Evolutionary conservation across 2,329 filamentous ascomycete genomes (phyloP), one percentile per base, ranked within the genome.

Genomic region (Kalaharituber pfeilii): DNA sequence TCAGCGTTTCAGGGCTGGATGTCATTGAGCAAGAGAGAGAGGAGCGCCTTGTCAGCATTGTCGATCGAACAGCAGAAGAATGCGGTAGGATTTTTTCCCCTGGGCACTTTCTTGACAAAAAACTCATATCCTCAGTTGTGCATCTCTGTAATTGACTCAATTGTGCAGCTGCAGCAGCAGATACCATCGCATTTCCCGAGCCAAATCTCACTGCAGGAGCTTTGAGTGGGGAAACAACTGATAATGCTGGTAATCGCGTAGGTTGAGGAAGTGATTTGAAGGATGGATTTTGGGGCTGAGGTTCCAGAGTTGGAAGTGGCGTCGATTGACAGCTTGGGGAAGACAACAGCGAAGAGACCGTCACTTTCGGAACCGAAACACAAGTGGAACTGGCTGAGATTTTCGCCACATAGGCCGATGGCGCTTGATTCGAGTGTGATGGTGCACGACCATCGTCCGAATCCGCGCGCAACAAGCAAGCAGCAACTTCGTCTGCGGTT

Each of bases 161-260:
- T 36, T 58, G 50, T 2, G 55, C 56, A 26, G 52, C 44, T 39
- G 51, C 44, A 28, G 53, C 55, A 9, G 51, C 52, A 30, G 51
- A 51, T 24, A 50, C 52, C 59, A 59, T 61, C 9, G 58, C 52
- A 24, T 27, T 49, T 54, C 57, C 30, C 30, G 57, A 55, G 36
- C 29, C 24, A 50, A 51, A 24, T 49, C 59, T 57, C 59, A 28
- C 59, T 60, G 59, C 59, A 61, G 59, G 59, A 53, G 58, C 52
- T 30, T 45, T 49, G 58, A 53, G 26, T 47, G 58, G 47, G 27
- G 45, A n/a, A 50, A 59, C n/a, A 1, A 18, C 29, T n/a, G 50
- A 29, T 33, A 51, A 28, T 15, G 29, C 26, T 29, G 29, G 13
- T 15, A 33, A 15, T 11, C 9, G n/a, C 26, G 26, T 11, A 29